Evolutionary conservation across 345 rosid species (phyloP).

Genomic region (Conringia planisiliqua): DNA sequence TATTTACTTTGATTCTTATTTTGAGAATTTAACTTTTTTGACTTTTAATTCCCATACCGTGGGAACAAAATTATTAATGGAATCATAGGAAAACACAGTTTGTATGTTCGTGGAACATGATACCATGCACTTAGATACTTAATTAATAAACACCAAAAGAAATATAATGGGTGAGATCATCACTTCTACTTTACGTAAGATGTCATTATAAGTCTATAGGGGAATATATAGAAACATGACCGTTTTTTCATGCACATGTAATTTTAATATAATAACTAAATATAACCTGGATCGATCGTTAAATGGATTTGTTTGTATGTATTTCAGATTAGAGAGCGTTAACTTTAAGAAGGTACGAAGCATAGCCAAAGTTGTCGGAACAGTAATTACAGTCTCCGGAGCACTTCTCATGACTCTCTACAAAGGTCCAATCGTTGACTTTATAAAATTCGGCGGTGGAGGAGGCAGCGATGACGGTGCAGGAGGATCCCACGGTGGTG

Average conservation of each 20-base stretch:
- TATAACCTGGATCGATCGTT: background rate
- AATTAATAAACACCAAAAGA: constrained; percentile 9
- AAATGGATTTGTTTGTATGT: background rate
- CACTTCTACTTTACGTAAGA: constrained; percentile 31
- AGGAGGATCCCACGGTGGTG: constrained; percentile 36
- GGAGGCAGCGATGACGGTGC: constrained; percentile 25
- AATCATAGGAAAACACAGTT: constrained; percentile 20
- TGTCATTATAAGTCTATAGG: constrained; percentile 18
- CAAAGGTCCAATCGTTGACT: constrained; percentile 80
- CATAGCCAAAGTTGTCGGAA: constrained; percentile 77
- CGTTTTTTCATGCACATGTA: constrained; percentile 13
- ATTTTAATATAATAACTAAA: background rate
- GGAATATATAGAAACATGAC: background rate
- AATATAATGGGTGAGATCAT: constrained; percentile 20
- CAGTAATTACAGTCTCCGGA: constrained; percentile 68
- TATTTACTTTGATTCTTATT: constrained; percentile 12
- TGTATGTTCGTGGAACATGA: constrained; percentile 25
- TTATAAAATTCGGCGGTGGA: constrained; percentile 38
- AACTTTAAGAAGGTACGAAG: constrained; percentile 58
- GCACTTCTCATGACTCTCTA: constrained; percentile 89
- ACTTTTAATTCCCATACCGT: constrained; percentile 15
- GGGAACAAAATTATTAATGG: constrained; percentile 31
- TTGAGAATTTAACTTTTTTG: background rate
- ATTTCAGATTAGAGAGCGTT: constrained; percentile 64
- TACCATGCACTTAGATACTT: constrained; percentile 5